phyloP scores from a whole-genome alignment of 345 rosid genomes.

The Eutrema japonicum region DNA sequence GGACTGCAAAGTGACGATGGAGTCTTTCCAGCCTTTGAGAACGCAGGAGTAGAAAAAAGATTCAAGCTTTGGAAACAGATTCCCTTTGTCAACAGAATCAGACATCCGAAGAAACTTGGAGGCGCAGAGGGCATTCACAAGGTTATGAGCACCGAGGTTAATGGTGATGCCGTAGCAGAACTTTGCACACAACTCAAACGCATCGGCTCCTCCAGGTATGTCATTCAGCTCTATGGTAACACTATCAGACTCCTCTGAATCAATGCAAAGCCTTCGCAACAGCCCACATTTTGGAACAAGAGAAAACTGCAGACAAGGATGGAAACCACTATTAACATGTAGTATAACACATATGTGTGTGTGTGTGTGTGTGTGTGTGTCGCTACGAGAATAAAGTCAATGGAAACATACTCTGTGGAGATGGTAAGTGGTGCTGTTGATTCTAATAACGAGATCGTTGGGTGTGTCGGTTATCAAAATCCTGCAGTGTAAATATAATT shows the following conservation, averaged over 20 bases:
- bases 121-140: slow-evolving; percentile 84
- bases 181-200: slow-evolving; percentile 93
- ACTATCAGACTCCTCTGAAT: slow-evolving; percentile 50
- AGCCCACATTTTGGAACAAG: slow-evolving; percentile 93
- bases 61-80: slow-evolving; percentile 76
- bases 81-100: slow-evolving; percentile 82
- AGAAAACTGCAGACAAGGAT: slow-evolving; percentile 67
- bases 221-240: slow-evolving; percentile 76
- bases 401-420: slow-evolving; percentile 74
- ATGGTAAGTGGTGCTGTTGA: slow-evolving; percentile 67
- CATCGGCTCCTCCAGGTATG: slow-evolving; percentile 93
- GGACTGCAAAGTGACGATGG: slow-evolving; percentile 72
- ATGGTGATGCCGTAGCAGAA: slow-evolving; percentile 95
- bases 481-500: slow-evolving; percentile 53
- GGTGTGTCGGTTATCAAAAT: slow-evolving; percentile 68
- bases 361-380: slow-evolving; percentile 2
- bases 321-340: slow-evolving; percentile 25
- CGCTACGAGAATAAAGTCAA: slow-evolving; percentile 2
- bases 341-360: background rate
- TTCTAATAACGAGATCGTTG: slow-evolving; percentile 63
- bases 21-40: slow-evolving; percentile 95
- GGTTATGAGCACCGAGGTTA: slow-evolving; percentile 81
- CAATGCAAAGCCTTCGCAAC: slow-evolving; percentile 62
- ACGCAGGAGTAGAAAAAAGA: slow-evolving; percentile 89
- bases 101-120: slow-evolving; percentile 92